Evolutionary conservation across 2,329 filamentous ascomycete species (phyloP).

Genomic region (Calycina marina): DNA sequence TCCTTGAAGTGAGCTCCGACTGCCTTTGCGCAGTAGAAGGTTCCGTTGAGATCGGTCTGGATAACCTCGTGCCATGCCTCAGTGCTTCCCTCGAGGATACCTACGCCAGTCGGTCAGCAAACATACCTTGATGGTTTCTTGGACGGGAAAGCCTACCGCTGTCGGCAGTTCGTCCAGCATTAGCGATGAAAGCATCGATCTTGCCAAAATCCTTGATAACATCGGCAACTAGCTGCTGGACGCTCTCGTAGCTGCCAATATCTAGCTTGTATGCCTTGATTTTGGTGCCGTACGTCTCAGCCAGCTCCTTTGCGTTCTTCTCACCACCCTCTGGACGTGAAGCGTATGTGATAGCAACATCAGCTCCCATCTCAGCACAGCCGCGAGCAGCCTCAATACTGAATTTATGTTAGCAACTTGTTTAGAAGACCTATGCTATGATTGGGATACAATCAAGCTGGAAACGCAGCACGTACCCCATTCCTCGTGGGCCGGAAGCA

Average conservation of each 20-base stretch:
- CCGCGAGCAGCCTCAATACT: slow-evolving; percentile 47
- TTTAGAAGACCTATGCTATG: too few species aligned
- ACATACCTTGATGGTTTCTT: too few species aligned
- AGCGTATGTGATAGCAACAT: slow-evolving; percentile 53
- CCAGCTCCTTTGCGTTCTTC: slow-evolving; percentile 49
- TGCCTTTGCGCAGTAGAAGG: slow-evolving; percentile 52
- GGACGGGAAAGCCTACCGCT: slow-evolving; percentile 27
- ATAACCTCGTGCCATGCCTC: slow-evolving; percentile 52
- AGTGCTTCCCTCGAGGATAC: slow-evolving; percentile 49
- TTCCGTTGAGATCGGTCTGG: slow-evolving; percentile 51
- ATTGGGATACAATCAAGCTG: too few species aligned
- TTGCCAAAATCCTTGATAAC: slow-evolving; percentile 56
- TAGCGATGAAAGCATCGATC: slow-evolving; percentile 53
- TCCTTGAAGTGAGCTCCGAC: slow-evolving; percentile 54
- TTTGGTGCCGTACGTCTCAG: slow-evolving; percentile 46
- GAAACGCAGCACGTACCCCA: slow-evolving; percentile 31
- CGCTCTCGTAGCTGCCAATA: slow-evolving; percentile 37
- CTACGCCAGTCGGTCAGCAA: neutral
- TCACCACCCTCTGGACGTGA: slow-evolving; percentile 45
- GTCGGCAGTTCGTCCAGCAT: slow-evolving; percentile 57
- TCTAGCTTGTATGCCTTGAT: slow-evolving; percentile 53
- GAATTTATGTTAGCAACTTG: neutral
- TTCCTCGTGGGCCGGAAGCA: slow-evolving; percentile 48
- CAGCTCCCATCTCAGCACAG: slow-evolving; percentile 48
- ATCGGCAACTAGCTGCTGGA: slow-evolving; percentile 37